phyloP scores from a whole-genome alignment of 2,329 filamentous ascomycete genomes.

The Phialophora chinensis region DNA sequence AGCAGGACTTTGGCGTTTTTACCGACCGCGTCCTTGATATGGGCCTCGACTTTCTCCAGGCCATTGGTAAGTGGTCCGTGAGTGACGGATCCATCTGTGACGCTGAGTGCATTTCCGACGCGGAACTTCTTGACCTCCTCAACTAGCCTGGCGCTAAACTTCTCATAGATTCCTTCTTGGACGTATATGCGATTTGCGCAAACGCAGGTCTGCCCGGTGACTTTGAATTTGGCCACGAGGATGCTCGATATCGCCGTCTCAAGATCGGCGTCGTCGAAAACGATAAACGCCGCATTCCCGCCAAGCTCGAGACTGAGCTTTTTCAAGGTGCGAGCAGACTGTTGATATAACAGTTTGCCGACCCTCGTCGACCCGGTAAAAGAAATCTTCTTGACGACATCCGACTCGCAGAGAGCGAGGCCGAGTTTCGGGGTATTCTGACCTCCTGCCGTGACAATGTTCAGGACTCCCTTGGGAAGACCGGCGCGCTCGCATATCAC shows the following conservation, averaged over 20 bases:
- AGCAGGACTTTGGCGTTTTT: conserved; percentile 39
- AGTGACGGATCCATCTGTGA: conserved; percentile 68
- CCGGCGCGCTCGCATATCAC: conserved; percentile 44
- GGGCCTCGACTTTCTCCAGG: conserved; percentile 28
- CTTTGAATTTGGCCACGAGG: conserved; percentile 27
- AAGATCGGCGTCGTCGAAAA: conserved; percentile 50
- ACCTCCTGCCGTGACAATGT: conserved; percentile 57
- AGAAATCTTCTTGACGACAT: conserved; percentile 40
- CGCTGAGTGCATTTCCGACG: conserved; percentile 62
- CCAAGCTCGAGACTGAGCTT: conserved; percentile 53
- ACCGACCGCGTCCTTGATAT: conserved; percentile 33
- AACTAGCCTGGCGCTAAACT: conserved; percentile 70
- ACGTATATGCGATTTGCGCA: conserved; percentile 76
- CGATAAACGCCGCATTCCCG: conserved; percentile 49
- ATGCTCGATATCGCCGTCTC: conserved; percentile 36
- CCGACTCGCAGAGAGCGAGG: conserved; percentile 39
- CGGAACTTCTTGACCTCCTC: conserved; percentile 75
- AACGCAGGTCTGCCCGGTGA: conserved; percentile 34
- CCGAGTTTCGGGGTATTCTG: conserved; percentile 81
- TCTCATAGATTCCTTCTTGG: conserved; percentile 76
- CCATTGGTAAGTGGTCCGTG: conserved; percentile 69
- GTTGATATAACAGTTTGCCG: conserved; percentile 43
- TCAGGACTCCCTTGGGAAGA: conserved; percentile 44
- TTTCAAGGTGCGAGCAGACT: conserved; percentile 47
- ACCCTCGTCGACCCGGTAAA: conserved; percentile 45